Conservation (phyloP, 2,329 filamentous ascomycete species). For the Whalleya microplaca region DNA sequence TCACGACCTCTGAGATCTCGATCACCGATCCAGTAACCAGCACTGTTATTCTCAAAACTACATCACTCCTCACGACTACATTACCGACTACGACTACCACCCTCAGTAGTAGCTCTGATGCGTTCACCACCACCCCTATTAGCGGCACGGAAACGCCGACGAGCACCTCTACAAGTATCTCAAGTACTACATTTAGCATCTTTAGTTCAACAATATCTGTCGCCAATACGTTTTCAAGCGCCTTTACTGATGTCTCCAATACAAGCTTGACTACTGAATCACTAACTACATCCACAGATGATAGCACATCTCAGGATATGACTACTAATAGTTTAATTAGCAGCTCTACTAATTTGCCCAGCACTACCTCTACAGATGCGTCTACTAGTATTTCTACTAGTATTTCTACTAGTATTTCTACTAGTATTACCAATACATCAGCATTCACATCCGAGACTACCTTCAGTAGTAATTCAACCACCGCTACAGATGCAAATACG, state of each 20-base stretch:
- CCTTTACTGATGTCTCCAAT: neutral
- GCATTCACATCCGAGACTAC: too few species aligned
- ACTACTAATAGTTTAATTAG: neutral
- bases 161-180: neutral
- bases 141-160: neutral
- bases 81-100: constrained; percentile 25
- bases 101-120: neutral
- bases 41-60: constrained; percentile 37
- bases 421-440: too few species aligned
- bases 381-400: too few species aligned
- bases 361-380: too few species aligned
- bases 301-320: neutral
- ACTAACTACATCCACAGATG: neutral
- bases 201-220: neutral
- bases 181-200: too few species aligned
- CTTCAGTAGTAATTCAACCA: too few species aligned
- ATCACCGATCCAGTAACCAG: constrained; percentile 36
- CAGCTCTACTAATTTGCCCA: neutral
- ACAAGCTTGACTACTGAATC: neutral
- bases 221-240: neutral
- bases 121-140: neutral
- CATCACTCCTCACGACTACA: constrained; percentile 29
- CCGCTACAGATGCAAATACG: neutral
- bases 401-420: too few species aligned
- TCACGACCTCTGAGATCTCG: constrained; percentile 32